Evolutionary conservation across 257 asterid species (phyloP), one percentile per base, ranked within the genome.

Genomic region (Solanum medicagineum): DNA sequence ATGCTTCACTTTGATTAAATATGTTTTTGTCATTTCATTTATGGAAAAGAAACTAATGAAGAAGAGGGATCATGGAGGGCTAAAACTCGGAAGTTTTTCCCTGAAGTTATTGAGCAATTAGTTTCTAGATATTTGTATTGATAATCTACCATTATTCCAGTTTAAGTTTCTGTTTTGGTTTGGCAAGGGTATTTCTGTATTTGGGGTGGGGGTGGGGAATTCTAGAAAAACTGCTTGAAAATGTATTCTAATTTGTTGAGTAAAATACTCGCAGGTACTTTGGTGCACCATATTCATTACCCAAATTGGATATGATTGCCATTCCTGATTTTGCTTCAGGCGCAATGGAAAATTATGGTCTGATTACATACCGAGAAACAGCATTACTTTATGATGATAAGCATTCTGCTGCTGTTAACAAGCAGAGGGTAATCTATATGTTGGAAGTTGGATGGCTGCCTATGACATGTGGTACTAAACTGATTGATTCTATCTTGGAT

Each of bases 261-360:
- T 53, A 83, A 65, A 81, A 8, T 56, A 81, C 80, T 36, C 82
- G 49, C 87, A 96, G 99, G 91, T 94, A 96, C 89, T 94, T 96
- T 87, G 98, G 87, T 12, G 94, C 94, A 88, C 99, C 98, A 56
- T 96, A 96, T 91, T 88, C 97, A 51, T 94, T 96, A 74, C 99
- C 99, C 68, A 96, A 96, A 88, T 87, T 94, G 94, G 99, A 96
- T 91, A 94, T 94, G 99, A 87, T 96, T 90, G 99, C 99, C 17
- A 96, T 96, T 88, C 98, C 98, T 74, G 99, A 96, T 92, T 96
- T 96, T 92, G 98, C 99, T 88, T 95, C 98, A 84, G 98, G 98
- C 62, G 98, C 98, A 68, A 96, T 96, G 99, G 99, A 96, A 91
- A 96, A 96, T 87, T 96, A 96, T 86, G 99, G 99, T 87, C 93